Conservation (phyloP, 176 grass and related monocot species). For the Juncus effusus region DNA sequence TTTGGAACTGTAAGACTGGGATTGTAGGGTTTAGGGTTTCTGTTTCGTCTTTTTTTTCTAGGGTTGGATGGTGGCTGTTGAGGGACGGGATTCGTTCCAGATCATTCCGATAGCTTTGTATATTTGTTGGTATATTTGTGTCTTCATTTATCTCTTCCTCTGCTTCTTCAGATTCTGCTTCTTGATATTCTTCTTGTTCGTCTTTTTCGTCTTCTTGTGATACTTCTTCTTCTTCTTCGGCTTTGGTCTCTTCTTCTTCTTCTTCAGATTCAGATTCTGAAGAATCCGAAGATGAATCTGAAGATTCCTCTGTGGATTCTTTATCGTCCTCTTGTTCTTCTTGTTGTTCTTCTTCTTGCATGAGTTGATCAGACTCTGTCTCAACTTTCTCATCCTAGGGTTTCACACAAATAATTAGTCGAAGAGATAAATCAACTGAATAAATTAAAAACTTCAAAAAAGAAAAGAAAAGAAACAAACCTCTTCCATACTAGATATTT, state of each 20-base stretch:
- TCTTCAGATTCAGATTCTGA: not conserved
- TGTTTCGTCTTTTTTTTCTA: constrained; percentile 1
- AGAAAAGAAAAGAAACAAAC: constrained; percentile 25
- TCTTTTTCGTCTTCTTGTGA: constrained; percentile 13
- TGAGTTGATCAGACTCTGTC: not conserved
- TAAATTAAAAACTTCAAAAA: not conserved
- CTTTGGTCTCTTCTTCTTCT: constrained; percentile 2
- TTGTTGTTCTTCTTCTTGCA: constrained; percentile 16
- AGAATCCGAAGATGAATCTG: not conserved
- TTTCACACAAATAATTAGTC: not conserved
- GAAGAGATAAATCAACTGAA: not conserved
- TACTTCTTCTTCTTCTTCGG: constrained; percentile 18
- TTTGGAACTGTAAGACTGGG: constrained; percentile 7
- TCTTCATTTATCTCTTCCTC: constrained; percentile 9
- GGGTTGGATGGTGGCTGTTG: constrained; percentile 32
- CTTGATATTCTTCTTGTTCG: constrained; percentile 8
- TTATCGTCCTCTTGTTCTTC: constrained; percentile 17
- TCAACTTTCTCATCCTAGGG: constrained; percentile 29
- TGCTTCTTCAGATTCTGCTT: constrained; percentile 6
- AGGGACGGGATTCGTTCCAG: constrained; percentile 34
- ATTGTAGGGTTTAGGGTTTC: not conserved
- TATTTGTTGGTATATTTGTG: constrained; percentile 5
- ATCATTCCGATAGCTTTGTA: constrained; percentile 14
- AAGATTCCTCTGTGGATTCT: not conserved
- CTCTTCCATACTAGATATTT: constrained; percentile 21